Conservation (phyloP, 192 early-diverging fungal species). For the Oehlia diaphana region DNA sequence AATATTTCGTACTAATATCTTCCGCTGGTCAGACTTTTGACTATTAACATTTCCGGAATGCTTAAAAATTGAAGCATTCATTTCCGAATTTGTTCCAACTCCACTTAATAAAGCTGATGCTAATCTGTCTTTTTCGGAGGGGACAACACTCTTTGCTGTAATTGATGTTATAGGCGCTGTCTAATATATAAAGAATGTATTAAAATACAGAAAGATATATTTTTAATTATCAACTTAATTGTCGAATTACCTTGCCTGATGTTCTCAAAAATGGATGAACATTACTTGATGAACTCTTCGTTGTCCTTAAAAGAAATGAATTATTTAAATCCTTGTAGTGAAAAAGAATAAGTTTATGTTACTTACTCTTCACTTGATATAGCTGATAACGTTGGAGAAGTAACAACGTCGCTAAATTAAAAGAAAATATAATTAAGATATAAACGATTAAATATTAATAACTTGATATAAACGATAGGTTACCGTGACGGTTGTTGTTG, state of each 20-base stretch:
- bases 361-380: neutral
- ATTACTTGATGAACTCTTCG: neutral
- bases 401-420: neutral
- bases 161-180: neutral
- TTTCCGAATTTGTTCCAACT: neutral
- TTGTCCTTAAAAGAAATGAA: neutral
- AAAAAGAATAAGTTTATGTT: neutral
- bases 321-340: neutral
- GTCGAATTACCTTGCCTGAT: neutral
- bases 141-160: neutral
- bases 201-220: neutral
- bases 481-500: neutral
- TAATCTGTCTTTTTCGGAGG: conserved; percentile 3
- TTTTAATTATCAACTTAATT: neutral
- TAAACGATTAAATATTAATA: neutral
- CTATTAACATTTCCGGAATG: neutral
- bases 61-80: neutral
- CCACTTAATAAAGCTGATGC: conserved; percentile 27
- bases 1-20: neutral
- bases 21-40: neutral
- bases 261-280: conserved; percentile 3
- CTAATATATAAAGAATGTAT: conserved; percentile 4
- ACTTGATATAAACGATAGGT: too few relatives aligned
- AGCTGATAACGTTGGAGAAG: neutral
- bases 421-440: neutral